Evolutionary conservation across 2,329 filamentous ascomycete species (phyloP).

Genomic region (Apiospora koreana): DNA sequence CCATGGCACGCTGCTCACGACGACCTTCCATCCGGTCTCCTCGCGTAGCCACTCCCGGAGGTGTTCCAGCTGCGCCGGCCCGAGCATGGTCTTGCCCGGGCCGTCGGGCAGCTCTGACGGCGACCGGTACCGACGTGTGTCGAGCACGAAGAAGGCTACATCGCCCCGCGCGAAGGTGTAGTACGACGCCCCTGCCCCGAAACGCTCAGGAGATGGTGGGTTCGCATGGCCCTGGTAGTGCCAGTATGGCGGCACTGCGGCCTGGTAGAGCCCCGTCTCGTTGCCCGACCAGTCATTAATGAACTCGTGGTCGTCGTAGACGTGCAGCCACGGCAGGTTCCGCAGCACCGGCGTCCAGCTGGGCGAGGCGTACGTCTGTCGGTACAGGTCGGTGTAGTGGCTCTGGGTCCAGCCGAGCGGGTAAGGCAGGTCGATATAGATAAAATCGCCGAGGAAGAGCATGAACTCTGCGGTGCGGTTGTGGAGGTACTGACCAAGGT

Average conservation of each 20-base stretch:
- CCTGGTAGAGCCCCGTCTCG: constrained; percentile 60
- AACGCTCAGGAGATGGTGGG: constrained; percentile 46
- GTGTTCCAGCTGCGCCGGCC: constrained; percentile 57
- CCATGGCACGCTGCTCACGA: constrained; percentile 67
- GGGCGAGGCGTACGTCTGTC: constrained; percentile 67
- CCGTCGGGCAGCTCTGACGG: constrained; percentile 42
- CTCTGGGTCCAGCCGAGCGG: constrained; percentile 21
- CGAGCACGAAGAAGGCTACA: constrained; percentile 66
- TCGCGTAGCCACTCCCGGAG: constrained; percentile 56
- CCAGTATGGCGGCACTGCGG: constrained; percentile 64
- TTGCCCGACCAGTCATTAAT: constrained; percentile 70
- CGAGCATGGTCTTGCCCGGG: constrained; percentile 56
- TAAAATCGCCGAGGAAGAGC: constrained; percentile 42
- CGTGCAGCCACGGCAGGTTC: constrained; percentile 67
- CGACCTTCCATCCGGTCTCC: constrained; percentile 58
- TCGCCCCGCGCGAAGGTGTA: constrained; percentile 67
- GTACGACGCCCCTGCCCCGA: constrained; percentile 51
- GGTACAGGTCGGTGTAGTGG: constrained; percentile 43
- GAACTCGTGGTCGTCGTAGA: constrained; percentile 72
- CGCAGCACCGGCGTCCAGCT: constrained; percentile 51
- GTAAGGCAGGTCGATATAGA: constrained; percentile 59
- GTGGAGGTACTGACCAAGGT: constrained; percentile 21
- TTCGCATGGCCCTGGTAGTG: constrained; percentile 67
- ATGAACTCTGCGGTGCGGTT: constrained; percentile 5
- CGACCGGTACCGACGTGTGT: constrained; percentile 61